Base-by-base conservation (phyloP, 2,329 filamentous ascomycete species). In the Erysiphe pulchra region DNA sequence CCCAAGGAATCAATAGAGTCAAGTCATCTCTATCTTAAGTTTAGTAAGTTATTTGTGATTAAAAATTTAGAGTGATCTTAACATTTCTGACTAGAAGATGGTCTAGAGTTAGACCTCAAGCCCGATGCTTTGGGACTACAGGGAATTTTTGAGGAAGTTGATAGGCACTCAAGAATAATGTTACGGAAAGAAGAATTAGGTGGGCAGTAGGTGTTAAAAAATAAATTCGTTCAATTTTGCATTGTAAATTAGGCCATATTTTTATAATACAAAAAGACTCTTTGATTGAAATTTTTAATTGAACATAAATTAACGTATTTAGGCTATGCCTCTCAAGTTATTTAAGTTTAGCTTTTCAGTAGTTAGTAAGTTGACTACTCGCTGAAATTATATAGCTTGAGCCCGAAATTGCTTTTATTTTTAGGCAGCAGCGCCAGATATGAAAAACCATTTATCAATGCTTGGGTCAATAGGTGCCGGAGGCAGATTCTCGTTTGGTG, bases 391-490 rank as follows among this genome's bases (percentile, higher is more conserved):
- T 24, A 6, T 24, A 3, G 20, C 20, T 24, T 24, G 6, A 24
- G 6, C 6, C 6, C 20, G 3, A 3, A 24, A 24, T 3, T 24
- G 3, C 6, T 24, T 24, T n/a, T n/a, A 13, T 14, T 44, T 45
- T 68, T 81, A 87, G 57, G 79, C 71, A 56, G 85, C 83, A 61
- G 90, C 90, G 65, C 90, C 90, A 63, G 85, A 93, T 67, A 98
- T 98, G 77, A 95, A 98, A 80, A 98, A 98, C 90, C 90, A 98
- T 77, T 98, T 98, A 76, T 98, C 90, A 61, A 95, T 93, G 65
- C 79, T 92, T 62, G 76, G 73, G 62, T 98, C 90, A 57, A 98
- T 93, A 60, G 87, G 86, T 53, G 79, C 87, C 49, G 90, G 76
- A 47, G 73, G 62, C 48, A 92, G 69, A 59, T 92, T 78, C 74